Percentiles rank a stretch among this genome's conserved stretches.
phyloP scores from a whole-genome alignment of 1,284 basidiomycete species.

The Amylostereum areolatum region DNA sequence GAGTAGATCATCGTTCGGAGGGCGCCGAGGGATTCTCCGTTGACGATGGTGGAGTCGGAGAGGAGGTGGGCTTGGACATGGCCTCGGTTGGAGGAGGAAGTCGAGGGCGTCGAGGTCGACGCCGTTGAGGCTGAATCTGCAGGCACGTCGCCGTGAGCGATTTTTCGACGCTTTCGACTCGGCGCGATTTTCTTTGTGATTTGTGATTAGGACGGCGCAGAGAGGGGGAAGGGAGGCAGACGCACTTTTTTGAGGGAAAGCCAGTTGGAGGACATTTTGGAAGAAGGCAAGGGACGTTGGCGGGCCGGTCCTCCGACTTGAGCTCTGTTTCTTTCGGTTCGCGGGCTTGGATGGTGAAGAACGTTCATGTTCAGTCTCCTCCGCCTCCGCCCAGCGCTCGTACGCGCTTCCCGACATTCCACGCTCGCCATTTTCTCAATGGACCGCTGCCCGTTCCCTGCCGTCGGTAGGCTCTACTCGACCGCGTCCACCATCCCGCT shows the following conservation, averaged over 20 bases:
- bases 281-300: too few relatives aligned
- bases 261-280: neutral
- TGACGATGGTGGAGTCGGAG: neutral
- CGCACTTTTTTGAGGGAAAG: neutral
- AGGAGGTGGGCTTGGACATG: neutral
- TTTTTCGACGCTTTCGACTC: neutral
- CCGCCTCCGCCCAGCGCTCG: too few relatives aligned
- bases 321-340: too few relatives aligned
- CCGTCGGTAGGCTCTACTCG: too few relatives aligned
- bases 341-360: too few relatives aligned
- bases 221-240: neutral
- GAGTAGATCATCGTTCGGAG: conserved; percentile 10
- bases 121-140: neutral
- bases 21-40: conserved; percentile 3
- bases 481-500: too few relatives aligned
- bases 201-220: neutral
- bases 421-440: too few relatives aligned
- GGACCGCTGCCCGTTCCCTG: too few relatives aligned
- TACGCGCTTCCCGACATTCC: too few relatives aligned
- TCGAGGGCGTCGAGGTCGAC: too few relatives aligned
- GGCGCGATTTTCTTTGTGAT: neutral
- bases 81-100: neutral
- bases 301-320: too few relatives aligned
- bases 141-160: neutral
- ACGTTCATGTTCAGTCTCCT: too few relatives aligned